Conservation (phyloP, 257 asterid genomes). For the Nicotiana knightiana region DNA sequence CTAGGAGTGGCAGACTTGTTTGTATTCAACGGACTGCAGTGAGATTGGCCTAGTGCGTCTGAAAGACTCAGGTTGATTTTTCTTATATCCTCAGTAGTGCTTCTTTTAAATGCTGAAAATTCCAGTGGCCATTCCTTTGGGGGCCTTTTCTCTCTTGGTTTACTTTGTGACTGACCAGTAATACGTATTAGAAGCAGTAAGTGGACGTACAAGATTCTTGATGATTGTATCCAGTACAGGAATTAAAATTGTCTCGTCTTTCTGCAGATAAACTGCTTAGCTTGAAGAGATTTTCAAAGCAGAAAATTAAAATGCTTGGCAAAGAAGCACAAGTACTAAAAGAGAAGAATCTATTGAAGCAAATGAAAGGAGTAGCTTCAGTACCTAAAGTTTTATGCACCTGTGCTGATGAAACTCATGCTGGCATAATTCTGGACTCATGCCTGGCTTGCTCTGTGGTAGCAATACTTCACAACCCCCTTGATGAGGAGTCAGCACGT, state of each 20-base stretch:
- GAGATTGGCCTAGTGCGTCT: constrained; percentile 77
- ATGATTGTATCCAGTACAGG: background rate
- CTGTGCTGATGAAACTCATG: constrained; percentile 63
- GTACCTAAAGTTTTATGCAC: constrained; percentile 85
- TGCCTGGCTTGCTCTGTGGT: constrained; percentile 62
- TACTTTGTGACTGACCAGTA: background rate
- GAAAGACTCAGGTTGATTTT: constrained; percentile 57
- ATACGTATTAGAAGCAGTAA: background rate
- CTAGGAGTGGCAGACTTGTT: constrained; percentile 71
- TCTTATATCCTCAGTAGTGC: background rate
- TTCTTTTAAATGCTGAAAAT: background rate
- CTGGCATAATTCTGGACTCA: constrained; percentile 71
- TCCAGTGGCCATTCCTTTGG: background rate
- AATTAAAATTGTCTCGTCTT: background rate
- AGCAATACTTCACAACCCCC: constrained; percentile 53
- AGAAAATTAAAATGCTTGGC: constrained; percentile 65
- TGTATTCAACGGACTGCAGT: constrained; percentile 76
- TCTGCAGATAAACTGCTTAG: constrained; percentile 67
- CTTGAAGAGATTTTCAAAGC: constrained; percentile 84
- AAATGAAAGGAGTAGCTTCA: constrained; percentile 37
- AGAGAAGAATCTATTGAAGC: constrained; percentile 66
- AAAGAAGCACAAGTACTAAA: constrained; percentile 62
- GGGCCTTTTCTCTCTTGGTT: background rate
- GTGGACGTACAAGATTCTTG: background rate
- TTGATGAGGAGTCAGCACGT: constrained; percentile 70